A percentile compares a stretch with the other conserved stretches of the same genome.
phyloP scores from a whole-genome alignment of 805 yeast genomes.

The Komagataella populi region DNA sequence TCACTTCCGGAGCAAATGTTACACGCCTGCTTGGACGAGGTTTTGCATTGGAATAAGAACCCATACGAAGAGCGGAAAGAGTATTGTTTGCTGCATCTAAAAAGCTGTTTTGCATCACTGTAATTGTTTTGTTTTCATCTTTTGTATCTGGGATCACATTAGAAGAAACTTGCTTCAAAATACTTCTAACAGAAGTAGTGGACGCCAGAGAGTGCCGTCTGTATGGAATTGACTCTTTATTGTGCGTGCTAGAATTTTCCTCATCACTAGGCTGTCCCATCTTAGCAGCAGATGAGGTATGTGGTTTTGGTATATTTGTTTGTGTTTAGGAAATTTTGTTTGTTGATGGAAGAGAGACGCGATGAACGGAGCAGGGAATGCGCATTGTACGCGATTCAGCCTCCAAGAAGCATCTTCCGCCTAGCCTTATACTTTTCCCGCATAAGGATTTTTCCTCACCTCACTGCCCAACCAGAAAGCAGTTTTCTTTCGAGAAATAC shows the following conservation, averaged over 20 bases:
- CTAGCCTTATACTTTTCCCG: background rate
- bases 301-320: background rate
- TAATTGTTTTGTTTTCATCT: background rate
- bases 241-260: background rate
- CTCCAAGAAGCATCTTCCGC: background rate
- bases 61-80: background rate
- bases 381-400: background rate
- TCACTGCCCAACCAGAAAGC: background rate
- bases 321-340: background rate
- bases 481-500: background rate
- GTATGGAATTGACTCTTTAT: background rate
- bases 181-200: background rate
- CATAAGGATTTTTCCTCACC: background rate
- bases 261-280: background rate
- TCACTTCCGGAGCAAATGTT: constrained; percentile 67
- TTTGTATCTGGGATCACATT: background rate
- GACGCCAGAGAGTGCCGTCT: background rate
- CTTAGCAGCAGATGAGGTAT: background rate
- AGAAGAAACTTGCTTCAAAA: background rate
- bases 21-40: constrained; percentile 32
- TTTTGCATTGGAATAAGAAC: background rate
- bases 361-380: background rate
- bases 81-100: background rate
- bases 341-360: background rate
- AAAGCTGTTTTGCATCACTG: background rate